Evolutionary conservation across 768 basidiomycete genomes (phyloP), one percentile per base, ranked within the genome.

Genomic region (Botryobasidium botryosum): DNA sequence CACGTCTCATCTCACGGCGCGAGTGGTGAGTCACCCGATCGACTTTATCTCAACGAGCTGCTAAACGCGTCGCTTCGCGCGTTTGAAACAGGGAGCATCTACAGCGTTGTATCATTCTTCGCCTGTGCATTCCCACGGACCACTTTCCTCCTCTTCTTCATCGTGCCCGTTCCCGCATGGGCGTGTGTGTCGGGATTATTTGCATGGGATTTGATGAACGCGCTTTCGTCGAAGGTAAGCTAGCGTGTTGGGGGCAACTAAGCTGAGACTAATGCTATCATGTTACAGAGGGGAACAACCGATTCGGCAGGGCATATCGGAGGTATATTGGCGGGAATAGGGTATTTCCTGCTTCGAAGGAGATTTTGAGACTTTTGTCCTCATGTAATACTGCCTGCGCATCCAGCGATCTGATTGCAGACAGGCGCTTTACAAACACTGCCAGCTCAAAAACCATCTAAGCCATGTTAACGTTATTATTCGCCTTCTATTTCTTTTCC

Each of bases 151-250:
- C 25, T 42, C 8, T 42, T 42, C 23, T 42, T 42, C 23, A 46
- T 49, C 26, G 32, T 49, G 13, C 48, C 48, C n/a, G 36, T 49
- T 35, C 48, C 48, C 25, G 48, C 48, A n/a, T 49, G 48, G 48
- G 46, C 38, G 21, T 46, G 46, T 33, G 29, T 42, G 8, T 13
- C 23, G 13, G 40, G 40, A 7, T 24, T 42, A 13, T 26, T 42
- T 31, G 27, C 23, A 13, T 42, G 40, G 40, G 40, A 42, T 21
- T 42, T 42, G 20, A n/a, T n/a, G n/a, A n/a, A n/a, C n/a, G n/a
- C n/a, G n/a, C n/a, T n/a, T n/a, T n/a, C n/a, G n/a, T n/a, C n/a
- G n/a, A n/a, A n/a, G n/a, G n/a, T n/a, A n/a, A n/a, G n/a, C n/a
- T n/a, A n/a, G n/a, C n/a, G n/a, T n/a, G 45, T 46, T 18, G 45